phyloP scores from a whole-genome alignment of 23 red algal species.

The Pyropia yezoensis region DNA sequence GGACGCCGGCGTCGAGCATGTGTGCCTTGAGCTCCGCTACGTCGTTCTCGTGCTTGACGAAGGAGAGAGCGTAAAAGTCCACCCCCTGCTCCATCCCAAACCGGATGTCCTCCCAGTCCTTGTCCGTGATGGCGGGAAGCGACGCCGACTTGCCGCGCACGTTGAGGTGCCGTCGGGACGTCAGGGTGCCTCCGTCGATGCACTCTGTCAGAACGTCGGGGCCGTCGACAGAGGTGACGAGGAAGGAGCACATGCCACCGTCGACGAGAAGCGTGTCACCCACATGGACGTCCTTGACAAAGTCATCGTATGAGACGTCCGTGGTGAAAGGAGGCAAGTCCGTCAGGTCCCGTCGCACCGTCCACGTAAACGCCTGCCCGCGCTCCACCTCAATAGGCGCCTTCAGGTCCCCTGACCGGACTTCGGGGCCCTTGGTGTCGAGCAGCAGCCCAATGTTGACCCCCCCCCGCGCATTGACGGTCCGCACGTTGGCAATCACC shows the following conservation, averaged over 20 bases:
- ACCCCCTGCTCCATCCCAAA: slow-evolving; percentile 85
- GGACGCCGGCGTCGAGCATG: slow-evolving; percentile 20
- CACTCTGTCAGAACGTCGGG: slow-evolving; percentile 90
- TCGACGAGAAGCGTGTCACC: slow-evolving; percentile 88
- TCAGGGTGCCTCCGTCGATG: slow-evolving; percentile 86
- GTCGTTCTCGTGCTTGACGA: slow-evolving; percentile 99
- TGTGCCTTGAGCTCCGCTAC: slow-evolving; percentile 61
- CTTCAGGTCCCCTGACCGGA: slow-evolving; percentile 76
- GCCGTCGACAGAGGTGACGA: slow-evolving; percentile 52
- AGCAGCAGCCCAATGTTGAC: slow-evolving; percentile 78
- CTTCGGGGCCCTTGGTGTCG: slow-evolving; percentile 94
- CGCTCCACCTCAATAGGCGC: slow-evolving; percentile 65
- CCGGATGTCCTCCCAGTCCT: slow-evolving; percentile 99
- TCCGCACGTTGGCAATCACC: slow-evolving; percentile 58
- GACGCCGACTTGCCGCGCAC: slow-evolving; percentile 96
- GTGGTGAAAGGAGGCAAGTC: slow-evolving; percentile 42
- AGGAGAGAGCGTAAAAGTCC: slow-evolving; percentile 95
- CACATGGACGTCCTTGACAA: slow-evolving; percentile 73
- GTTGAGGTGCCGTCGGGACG: slow-evolving; percentile 91
- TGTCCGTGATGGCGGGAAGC: slow-evolving; percentile 91
- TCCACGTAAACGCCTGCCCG: slow-evolving; percentile 67
- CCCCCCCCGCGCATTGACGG: slow-evolving; percentile 39
- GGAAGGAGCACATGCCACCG: slow-evolving; percentile 84
- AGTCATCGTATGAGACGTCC: slow-evolving; percentile 89
- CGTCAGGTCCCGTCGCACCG: slow-evolving; percentile 41